phyloP scores from a whole-genome alignment of 2,329 filamentous ascomycete species.

The Drechmeria coniospora region DNA sequence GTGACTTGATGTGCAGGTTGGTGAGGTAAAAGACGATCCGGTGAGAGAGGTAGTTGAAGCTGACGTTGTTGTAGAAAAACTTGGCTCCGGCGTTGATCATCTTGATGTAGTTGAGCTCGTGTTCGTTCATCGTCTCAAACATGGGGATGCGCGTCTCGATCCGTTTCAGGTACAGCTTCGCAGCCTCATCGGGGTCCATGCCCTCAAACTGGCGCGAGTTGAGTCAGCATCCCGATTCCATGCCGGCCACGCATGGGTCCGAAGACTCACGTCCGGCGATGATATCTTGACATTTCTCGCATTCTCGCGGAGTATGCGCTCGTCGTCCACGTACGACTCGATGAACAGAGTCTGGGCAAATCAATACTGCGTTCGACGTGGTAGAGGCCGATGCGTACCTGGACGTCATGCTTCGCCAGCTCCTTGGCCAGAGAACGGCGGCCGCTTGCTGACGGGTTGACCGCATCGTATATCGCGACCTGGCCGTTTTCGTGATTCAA shows the following conservation, averaged over 20 bases:
- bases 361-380: background rate
- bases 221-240: too few species aligned
- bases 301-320: conserved; percentile 88
- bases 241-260: background rate
- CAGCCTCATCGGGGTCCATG: conserved; percentile 85
- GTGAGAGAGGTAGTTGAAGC: conserved; percentile 91
- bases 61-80: conserved; percentile 92
- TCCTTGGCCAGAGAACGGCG: conserved; percentile 81
- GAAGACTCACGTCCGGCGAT: conserved; percentile 63
- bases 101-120: conserved; percentile 92
- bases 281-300: conserved; percentile 96
- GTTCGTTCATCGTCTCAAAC: conserved; percentile 93
- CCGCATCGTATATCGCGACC: conserved; percentile 95
- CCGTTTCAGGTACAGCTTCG: conserved; percentile 76
- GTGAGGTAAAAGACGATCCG: conserved; percentile 97
- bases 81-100: conserved; percentile 96
- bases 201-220: conserved; percentile 69
- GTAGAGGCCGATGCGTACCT: conserved; percentile 33
- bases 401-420: conserved; percentile 93
- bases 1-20: conserved; percentile 91
- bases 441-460: conserved; percentile 76
- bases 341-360: conserved; percentile 70
- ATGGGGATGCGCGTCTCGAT: conserved; percentile 88
- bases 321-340: conserved; percentile 87
- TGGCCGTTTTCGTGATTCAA: conserved; percentile 95